These are phyloP conservation scores for Isochrysis galbana DNA, from an alignment of 78 protist species.

Conservation along the genomic window DNA sequence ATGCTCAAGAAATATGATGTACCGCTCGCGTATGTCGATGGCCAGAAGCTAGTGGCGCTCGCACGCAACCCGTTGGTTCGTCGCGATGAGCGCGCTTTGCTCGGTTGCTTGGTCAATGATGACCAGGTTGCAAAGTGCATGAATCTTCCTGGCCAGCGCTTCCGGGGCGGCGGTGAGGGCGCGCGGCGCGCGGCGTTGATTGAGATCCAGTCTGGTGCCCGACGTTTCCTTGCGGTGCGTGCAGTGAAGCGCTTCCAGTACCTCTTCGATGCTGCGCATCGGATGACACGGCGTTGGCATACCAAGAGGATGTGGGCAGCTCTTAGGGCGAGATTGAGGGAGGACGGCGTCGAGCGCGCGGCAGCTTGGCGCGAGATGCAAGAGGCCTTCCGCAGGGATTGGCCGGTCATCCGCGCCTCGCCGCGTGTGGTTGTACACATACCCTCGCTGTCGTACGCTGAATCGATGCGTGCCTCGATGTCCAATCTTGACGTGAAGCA, in stretches of 20 bases:
- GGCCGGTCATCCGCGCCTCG: neutral
- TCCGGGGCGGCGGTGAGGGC: neutral
- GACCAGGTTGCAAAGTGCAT: neutral
- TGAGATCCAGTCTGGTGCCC: neutral
- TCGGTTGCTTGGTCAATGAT: slow-evolving; percentile 19
- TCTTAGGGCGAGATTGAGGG: neutral
- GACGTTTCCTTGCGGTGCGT: neutral
- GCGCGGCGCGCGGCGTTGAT: neutral
- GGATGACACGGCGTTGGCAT: neutral
- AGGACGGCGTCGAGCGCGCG: neutral
- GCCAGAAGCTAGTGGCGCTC: neutral
- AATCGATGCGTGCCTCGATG: slow-evolving; percentile 2
- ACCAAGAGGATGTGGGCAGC: neutral
- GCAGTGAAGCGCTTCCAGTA: neutral
- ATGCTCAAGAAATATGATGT: neutral
- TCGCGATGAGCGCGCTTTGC: neutral
- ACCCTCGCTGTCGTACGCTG: slow-evolving; percentile 41
- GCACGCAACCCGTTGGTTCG: neutral
- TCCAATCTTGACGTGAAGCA: neutral
- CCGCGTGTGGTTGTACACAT: slow-evolving; percentile 21
- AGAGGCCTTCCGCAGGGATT: neutral
- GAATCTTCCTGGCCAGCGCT: neutral
- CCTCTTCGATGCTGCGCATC: neutral
- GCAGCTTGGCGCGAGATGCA: neutral
- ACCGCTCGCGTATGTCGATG: slow-evolving; percentile 16